Evolutionary conservation across 2,329 filamentous ascomycete species (phyloP), one percentile per base, ranked within the genome.

Genomic region (Zymoseptoria ardabiliae): DNA sequence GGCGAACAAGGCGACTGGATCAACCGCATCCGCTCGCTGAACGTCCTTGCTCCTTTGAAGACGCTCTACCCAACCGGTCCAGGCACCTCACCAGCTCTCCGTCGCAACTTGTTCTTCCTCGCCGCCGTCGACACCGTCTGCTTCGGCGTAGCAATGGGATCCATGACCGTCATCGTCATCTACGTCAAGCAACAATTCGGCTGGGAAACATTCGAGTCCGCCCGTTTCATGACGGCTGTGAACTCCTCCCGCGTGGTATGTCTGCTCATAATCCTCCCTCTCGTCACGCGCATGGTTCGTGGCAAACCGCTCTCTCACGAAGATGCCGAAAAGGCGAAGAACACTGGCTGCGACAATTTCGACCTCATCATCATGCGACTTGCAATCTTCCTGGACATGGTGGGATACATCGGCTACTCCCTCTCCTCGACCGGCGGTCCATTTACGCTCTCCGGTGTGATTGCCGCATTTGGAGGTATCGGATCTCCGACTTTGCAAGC

Each of bases 401-500:
- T 82, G 71, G 77, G 93, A 0, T 88, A 87, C 58, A 68, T 87
- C 0, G 91, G 91, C 2, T 97, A 92, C 70, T 78, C 87, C 0
- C 73, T 91, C 52, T 82, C 85, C 0, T 81, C 82, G 1, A 81
- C 78, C 1, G 82, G 85, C 2, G 74, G 78, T 0, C 65, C 89
- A 0, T 94, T 97, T 73, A 81, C 90, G 3, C 63, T 85, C 0
- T 88, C 86, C 19, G 93, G 90, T 53, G 78, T 90, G 51, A 68
- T 92, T 19, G 87, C 90, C 1, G 82, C 90, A 0, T 76, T 95
- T 48, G 93, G 93, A 22, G 92, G 92, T 1, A 86, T 97, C 52
- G 92, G 88, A 0, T 88, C 87, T 41, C 92, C 94, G 1, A 94
- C 90, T 0, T 80, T 96, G 54, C 91, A 96, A 70, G 87, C 89